Evolutionary conservation across 352 stramenopile species (phyloP), one percentile per base, ranked within the genome.

Genomic region (Phytophthora pseudosyringae): DNA sequence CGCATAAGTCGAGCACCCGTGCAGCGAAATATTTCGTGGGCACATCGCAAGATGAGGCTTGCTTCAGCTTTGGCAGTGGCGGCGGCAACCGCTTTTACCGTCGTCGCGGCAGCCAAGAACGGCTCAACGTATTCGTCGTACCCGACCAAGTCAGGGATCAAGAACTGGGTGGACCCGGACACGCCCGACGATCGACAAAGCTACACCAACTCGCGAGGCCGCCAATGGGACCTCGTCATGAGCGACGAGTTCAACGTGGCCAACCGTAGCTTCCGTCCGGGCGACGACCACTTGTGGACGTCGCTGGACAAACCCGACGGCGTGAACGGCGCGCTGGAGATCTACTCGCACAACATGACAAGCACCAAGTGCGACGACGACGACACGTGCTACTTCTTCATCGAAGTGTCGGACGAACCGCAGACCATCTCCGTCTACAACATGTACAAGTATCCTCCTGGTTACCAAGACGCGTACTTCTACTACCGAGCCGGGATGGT

Each of bases 251-350:
- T 98, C 69, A 90, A 98, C 65, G 79, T 81, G 43, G 75, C 88
- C 0, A 81, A 85, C 48, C 83, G 96, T 26, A 87, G 64, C 33
- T 98, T 99, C 71, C 55, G 77, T 28, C 94, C 98, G 44, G 95
- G 95, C 9, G 65, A 86, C 26, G 96, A 98, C 75, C 93, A 97
- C 35, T 69, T 92, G 29, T 99, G 94, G 94, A 98, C 93, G 16
- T 92, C 94, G 4, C 80, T 97, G 35, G 78, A 98, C 43, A 98
- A 98, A 62, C 97, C 98, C 48, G 94, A 98, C 67, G 93, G 93
- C 58, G 94, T 92, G n/a, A 97, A 97, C 52, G 82, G 79, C 13
- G 94, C 93, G 3, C 74, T 98, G 26, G 91, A 98, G 40, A 91
- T 97, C 62, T 99, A 99, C 76, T 93, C 93, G 45, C 87, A 89